These are phyloP conservation scores for Talaromyces sp. DNA, from an alignment of 2,329 filamentous ascomycete genomes.

Conservation along the genomic window DNA sequence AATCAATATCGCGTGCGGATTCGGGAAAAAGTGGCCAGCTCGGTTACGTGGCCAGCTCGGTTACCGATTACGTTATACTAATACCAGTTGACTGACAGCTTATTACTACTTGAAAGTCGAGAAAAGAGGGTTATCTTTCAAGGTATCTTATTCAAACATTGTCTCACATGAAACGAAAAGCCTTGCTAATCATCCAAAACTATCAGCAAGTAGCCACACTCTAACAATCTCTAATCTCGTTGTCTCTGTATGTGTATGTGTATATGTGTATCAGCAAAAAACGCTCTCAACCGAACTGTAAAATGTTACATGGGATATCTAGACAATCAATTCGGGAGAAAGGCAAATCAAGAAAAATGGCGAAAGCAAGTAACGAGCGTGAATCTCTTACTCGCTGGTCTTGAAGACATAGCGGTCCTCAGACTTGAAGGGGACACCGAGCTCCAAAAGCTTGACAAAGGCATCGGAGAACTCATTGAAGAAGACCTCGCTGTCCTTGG, in stretches of 20 bases:
- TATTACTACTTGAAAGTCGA: background rate
- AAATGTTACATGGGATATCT: constrained; percentile 17
- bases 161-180: background rate
- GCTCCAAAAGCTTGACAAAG: constrained; percentile 81
- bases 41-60: too few species aligned
- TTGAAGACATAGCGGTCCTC: constrained; percentile 64
- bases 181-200: background rate
- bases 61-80: too few species aligned
- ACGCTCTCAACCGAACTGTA: constrained; percentile 12
- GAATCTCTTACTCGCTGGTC: constrained; percentile 43
- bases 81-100: too few species aligned
- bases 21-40: too few species aligned
- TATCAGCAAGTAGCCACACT: background rate
- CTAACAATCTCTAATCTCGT: constrained; percentile 15
- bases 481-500: constrained; percentile 85
- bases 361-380: constrained; percentile 4
- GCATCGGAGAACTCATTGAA: constrained; percentile 88
- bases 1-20: too few species aligned
- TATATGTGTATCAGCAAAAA: constrained; percentile 7
- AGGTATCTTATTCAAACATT: constrained; percentile 2
- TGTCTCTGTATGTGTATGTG: constrained; percentile 6
- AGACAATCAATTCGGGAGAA: constrained; percentile 13
- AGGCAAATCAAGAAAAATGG: background rate
- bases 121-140: background rate
- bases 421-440: constrained; percentile 83